Evolutionary conservation across 805 yeast species (phyloP).

Genomic region (Saccharomycopsis sp.): DNA sequence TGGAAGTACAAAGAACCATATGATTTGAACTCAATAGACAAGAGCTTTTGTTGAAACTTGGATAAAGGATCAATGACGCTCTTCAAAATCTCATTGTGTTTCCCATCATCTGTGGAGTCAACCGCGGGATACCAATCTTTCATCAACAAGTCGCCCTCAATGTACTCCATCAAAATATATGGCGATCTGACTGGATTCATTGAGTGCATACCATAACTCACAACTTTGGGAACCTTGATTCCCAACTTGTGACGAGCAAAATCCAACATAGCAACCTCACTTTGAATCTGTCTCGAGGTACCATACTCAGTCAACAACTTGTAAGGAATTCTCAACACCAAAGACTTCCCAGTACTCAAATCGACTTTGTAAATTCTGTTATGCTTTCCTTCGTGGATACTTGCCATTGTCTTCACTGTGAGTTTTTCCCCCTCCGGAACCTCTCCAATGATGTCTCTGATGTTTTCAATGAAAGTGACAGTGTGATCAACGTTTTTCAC

Average conservation of each 20-base stretch:
- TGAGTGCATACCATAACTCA: slow-evolving; percentile 51
- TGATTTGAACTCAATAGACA: slow-evolving; percentile 52
- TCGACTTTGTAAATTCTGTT: slow-evolving; percentile 76
- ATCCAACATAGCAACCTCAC: slow-evolving; percentile 93
- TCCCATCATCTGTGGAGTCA: slow-evolving; percentile 40
- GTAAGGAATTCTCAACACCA: slow-evolving; percentile 82
- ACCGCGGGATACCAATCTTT: slow-evolving; percentile 82
- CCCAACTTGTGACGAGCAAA: slow-evolving; percentile 58
- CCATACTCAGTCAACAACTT: slow-evolving; percentile 57
- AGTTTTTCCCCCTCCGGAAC: slow-evolving; percentile 31
- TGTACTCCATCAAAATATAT: slow-evolving; percentile 69
- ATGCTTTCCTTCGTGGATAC: slow-evolving; percentile 91
- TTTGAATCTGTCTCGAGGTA: slow-evolving; percentile 58
- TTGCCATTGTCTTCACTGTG: slow-evolving; percentile 57
- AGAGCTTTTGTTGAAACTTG: slow-evolving; percentile 49
- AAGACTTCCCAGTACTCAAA: slow-evolving; percentile 49
- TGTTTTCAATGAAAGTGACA: slow-evolving; percentile 41
- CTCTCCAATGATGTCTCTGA: slow-evolving; percentile 37
- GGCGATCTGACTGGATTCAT: slow-evolving; percentile 63
- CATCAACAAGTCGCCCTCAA: slow-evolving; percentile 79
- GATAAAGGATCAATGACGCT: slow-evolving; percentile 65
- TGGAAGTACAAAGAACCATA: slow-evolving; percentile 80
- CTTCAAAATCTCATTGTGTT: slow-evolving; percentile 41
- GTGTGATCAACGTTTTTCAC: slow-evolving; percentile 34
- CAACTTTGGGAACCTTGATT: slow-evolving; percentile 63